Conservation (phyloP, 345 rosid species). For the Populus nigra region DNA sequence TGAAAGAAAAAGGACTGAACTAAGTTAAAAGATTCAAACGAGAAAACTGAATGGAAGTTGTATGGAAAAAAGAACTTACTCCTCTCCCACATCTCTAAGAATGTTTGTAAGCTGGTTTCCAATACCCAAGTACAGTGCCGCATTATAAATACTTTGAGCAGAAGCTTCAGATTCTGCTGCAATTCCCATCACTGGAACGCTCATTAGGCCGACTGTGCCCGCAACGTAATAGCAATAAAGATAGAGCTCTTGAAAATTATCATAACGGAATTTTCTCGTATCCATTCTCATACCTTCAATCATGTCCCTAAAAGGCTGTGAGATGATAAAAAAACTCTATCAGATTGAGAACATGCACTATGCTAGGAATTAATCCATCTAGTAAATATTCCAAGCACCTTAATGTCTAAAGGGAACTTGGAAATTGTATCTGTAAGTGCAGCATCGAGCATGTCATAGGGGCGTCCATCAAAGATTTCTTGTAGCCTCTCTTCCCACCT, state of each 20-base stretch:
- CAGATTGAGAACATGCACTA: neutral
- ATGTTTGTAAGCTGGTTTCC: conserved; percentile 65
- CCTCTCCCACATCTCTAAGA: conserved; percentile 64
- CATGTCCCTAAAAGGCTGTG: conserved; percentile 64
- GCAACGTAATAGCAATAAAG: conserved; percentile 57
- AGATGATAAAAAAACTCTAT: neutral
- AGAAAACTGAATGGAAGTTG: neutral
- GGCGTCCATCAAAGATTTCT: conserved; percentile 53
- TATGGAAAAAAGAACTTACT: conserved; percentile 32
- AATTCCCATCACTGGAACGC: conserved; percentile 65
- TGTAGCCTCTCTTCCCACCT: conserved; percentile 57
- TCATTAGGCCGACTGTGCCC: conserved; percentile 57
- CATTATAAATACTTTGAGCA: conserved; percentile 36
- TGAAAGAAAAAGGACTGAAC: conserved; percentile 1
- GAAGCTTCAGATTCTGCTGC: conserved; percentile 40
- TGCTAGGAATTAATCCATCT: neutral
- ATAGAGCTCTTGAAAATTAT: conserved; percentile 53
- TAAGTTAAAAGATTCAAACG: neutral
- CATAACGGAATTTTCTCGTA: conserved; percentile 37
- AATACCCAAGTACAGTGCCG: conserved; percentile 51
- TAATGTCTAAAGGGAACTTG: conserved; percentile 52
- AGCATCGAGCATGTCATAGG: conserved; percentile 61
- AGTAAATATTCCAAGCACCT: conserved; percentile 25
- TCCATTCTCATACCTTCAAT: conserved; percentile 69
- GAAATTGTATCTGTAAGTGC: conserved; percentile 50